Evolutionary conservation across 164 flowering plant species (phyloP).

Genomic region (Umbilicus rupestris): DNA sequence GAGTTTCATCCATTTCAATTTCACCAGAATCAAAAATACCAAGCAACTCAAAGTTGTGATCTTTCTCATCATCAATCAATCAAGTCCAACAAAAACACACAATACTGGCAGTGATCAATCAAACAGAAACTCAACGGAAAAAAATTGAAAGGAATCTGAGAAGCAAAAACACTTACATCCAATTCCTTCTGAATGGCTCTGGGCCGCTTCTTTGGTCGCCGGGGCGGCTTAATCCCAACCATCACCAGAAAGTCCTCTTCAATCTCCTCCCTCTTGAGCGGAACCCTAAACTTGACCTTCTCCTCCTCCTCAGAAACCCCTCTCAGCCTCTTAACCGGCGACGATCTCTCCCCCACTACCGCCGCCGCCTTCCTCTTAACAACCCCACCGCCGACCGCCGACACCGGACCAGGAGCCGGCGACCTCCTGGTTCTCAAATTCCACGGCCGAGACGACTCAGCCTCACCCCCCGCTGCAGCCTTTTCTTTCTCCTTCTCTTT

Average conservation of each 20-base stretch:
- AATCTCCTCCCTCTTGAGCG: conserved; percentile 41
- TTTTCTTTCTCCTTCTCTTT: conserved; percentile 16
- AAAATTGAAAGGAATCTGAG: too few species aligned
- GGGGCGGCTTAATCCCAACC: conserved; percentile 36
- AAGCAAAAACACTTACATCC: conserved; percentile 24
- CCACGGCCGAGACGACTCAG: conserved; percentile 28
- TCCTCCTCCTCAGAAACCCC: conserved; percentile 8
- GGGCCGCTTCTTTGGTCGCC: conserved; percentile 48
- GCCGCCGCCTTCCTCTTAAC: conserved; percentile 20
- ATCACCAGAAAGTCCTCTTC: conserved; percentile 45
- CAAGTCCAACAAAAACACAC: background rate
- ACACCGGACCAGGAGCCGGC: conserved; percentile 19
- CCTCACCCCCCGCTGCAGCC: conserved; percentile 17
- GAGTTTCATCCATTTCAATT: background rate
- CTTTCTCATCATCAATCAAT: background rate
- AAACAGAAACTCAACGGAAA: background rate
- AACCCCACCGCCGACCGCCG: background rate
- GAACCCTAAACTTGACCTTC: conserved; percentile 27
- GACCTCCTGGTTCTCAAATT: conserved; percentile 59
- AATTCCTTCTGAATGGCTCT: conserved; percentile 28
- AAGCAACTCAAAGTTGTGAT: background rate
- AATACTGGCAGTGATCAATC: too few species aligned
- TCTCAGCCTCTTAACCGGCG: conserved; percentile 14
- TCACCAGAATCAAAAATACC: background rate
- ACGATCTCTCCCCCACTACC: conserved; percentile 4